phyloP scores from a whole-genome alignment of 2,329 filamentous ascomycete species.

The Aspergillus glaucus region DNA sequence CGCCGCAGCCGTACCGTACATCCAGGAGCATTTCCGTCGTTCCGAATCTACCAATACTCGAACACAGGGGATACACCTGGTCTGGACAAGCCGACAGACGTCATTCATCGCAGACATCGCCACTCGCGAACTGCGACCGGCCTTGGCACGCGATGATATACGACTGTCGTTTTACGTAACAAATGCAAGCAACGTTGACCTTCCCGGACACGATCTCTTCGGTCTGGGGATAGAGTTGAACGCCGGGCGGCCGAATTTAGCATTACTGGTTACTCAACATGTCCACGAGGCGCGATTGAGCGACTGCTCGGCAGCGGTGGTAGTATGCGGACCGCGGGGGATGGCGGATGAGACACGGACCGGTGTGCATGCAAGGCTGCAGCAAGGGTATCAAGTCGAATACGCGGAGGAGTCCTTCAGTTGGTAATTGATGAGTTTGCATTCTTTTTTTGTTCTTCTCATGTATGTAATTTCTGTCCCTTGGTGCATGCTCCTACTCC shows the following conservation, averaged over 20 bases:
- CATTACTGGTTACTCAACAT: conserved; percentile 25
- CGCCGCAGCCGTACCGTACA: conserved; percentile 43
- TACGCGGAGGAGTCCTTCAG: conserved; percentile 46
- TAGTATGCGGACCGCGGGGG: conserved; percentile 41
- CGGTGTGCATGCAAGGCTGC: conserved; percentile 33
- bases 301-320: conserved; percentile 26
- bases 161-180: conserved; percentile 25
- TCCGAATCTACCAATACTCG: conserved; percentile 10
- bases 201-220: background rate
- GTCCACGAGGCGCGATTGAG: conserved; percentile 24
- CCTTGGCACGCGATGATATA: conserved; percentile 25
- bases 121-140: conserved; percentile 18
- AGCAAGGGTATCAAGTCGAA: conserved; percentile 28
- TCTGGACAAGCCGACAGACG: conserved; percentile 30
- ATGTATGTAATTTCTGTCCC: too few species aligned
- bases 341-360: conserved; percentile 43
- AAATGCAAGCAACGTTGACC: background rate
- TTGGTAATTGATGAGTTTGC: conserved; percentile 15
- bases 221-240: conserved; percentile 1
- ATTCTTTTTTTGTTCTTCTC: background rate
- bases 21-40: conserved; percentile 26
- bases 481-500: too few species aligned
- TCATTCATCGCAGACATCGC: conserved; percentile 25
- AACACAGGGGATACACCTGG: conserved; percentile 24
- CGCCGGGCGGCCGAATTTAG: conserved; percentile 34